Evolutionary conservation across 306 rosid genomes (phyloP), one percentile per base, ranked within the genome.

Genomic region (Glycine tomentella): DNA sequence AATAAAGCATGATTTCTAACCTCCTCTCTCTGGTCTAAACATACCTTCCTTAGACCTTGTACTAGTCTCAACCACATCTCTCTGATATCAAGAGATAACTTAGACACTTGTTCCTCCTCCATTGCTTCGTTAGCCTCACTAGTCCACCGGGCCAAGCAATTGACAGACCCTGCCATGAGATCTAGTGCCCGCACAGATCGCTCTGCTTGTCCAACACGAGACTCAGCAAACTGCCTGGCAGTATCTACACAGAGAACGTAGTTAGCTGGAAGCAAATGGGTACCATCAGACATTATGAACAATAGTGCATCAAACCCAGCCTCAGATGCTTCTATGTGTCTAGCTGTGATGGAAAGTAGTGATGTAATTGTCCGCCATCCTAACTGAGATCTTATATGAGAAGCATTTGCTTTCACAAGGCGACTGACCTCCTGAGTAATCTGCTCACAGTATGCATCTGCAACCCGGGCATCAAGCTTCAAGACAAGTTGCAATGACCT

Each of bases 401-500:
- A 87, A 74, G 99, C 97, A 90, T 96, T 96, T 74, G 90, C 93
- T 87, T 91, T 96, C 81, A 96, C 97, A 82, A 96, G 97, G 77
- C 98, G 98, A 73, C 91, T 89, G 78, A 96, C 94, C 92, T 96
- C 99, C 82, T 92, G 99, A 61, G 98, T 92, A 75, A 96, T 96
- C 82, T 96, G 99, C 74, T 96, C 99, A 81, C 99, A 92, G 82
- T 92, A 96, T 58, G 99, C 97, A 78, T 96, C 99, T 1, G 96
- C 97, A 65, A 96, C 98, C 71, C 98, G 97, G 74, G 98, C 97
- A 90, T 96, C 99, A 75, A 95, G 98, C 92, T 95, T 96, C 84
- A 88, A 70, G 79, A 93, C 97, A 81, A 96, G 98, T 85, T 93
- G 97, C 78, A 96, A 80, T 15, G 99, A 96, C 89, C 96, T 90